Base-by-base conservation (phyloP, 2,329 filamentous ascomycete species). In the Paecilomyces formosus region DNA sequence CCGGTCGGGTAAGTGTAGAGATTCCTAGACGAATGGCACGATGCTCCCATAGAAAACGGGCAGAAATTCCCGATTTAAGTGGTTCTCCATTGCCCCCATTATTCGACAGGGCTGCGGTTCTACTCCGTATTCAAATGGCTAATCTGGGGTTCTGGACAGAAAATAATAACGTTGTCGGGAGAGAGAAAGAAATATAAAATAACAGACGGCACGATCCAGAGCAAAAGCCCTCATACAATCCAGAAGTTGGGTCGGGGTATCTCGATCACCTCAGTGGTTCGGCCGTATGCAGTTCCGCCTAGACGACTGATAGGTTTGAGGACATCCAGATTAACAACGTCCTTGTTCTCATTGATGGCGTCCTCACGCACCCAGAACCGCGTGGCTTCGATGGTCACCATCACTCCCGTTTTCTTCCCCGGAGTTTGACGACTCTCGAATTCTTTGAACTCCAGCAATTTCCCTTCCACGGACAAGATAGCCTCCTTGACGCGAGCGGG, bases 341-440 rank as follows among this genome's bases (percentile, higher is more conserved):
- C 90, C 68, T 80, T 82, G 8, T 91, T 87, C 69, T 89, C 85
- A 66, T 96, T 90, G 61, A 96, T 78, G 2, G 92, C 92, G 75
- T 97, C 93, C 71, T 95, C 90, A 56, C 92, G 78, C 1, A 87
- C 91, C 91, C 92, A 97, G 70, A 97, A 96, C 28, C 87, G 81
- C 33, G 89, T 86, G 0, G 91, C 93, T 76, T 97, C 91, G 12
- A 97, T 79, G 33, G 96, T 82, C 1, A 84, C 88, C 62, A 96
- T 69, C 3, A 88, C 87, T 0, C 88, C 85, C 0, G 88, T 88
- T 78, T 86, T 92, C 76, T 87, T 88, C 2, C 89, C 91, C 0
- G 88, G 87, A 1, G 77, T 85, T 0, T 80, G 80, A 56, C 82
- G 81, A 72, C 87, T 90, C 72, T 93, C 87, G 76, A 90, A 96